Evolutionary conservation across 2,329 filamentous ascomycete species (phyloP).

Genomic region (Diaporthe helianthi): DNA sequence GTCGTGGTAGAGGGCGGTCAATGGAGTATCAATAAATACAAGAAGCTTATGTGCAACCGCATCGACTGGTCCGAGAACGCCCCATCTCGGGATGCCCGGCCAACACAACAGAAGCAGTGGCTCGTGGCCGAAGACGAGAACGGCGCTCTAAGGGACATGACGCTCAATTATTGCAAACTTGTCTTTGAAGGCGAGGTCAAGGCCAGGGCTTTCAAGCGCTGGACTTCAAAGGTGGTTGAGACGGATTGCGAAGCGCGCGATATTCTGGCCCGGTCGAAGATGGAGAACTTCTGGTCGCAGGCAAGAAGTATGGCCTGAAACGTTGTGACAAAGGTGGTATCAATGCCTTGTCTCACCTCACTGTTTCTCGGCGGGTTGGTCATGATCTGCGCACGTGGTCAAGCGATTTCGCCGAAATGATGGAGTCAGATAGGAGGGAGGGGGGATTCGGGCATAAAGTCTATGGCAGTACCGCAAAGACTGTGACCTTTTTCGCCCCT

Average conservation of each 20-base stretch:
- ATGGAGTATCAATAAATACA: conserved; percentile 83
- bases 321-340: neutral
- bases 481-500: neutral
- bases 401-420: neutral
- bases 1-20: conserved; percentile 91
- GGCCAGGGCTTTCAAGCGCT: conserved; percentile 80
- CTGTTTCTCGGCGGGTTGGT: neutral
- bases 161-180: conserved; percentile 79
- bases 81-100: conserved; percentile 69
- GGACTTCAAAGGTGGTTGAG: conserved; percentile 90
- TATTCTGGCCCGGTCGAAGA: conserved; percentile 77
- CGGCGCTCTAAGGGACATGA: conserved; percentile 81
- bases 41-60: conserved; percentile 90
- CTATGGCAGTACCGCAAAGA: neutral
- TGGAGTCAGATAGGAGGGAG: neutral
- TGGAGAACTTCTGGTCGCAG: conserved; percentile 94
- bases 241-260: conserved; percentile 90
- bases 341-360: neutral
- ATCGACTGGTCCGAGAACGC: conserved; percentile 95
- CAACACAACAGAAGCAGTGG: conserved; percentile 74
- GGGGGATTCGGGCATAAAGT: neutral
- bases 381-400: neutral
- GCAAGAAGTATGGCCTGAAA: conserved; percentile 68
- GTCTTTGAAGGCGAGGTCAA: conserved; percentile 94
- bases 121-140: conserved; percentile 79